phyloP scores from a whole-genome alignment of 164 flowering plant genomes.

The Saururus chinensis region DNA sequence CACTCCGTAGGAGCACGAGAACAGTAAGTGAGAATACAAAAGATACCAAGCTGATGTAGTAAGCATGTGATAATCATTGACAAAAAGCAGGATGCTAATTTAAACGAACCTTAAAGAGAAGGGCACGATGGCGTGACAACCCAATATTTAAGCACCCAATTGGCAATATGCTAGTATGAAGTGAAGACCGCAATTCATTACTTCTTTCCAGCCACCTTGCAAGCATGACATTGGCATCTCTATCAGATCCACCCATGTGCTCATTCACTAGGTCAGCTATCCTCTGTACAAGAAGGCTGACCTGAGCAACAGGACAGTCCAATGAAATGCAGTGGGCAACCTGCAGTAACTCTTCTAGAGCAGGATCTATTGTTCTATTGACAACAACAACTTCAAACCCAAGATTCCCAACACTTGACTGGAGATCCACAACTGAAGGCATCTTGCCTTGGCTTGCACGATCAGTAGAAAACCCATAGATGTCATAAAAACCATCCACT shows the following conservation, averaged over 20 bases:
- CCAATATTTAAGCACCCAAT: slow-evolving; percentile 84
- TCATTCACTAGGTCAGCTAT: slow-evolving; percentile 87
- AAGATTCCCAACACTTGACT: slow-evolving; percentile 44
- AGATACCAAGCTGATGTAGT: neutral
- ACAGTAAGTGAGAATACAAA: neutral
- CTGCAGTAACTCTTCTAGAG: slow-evolving; percentile 76
- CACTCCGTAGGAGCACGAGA: slow-evolving; percentile 8
- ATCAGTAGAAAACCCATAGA: slow-evolving; percentile 50
- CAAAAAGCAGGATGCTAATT: neutral
- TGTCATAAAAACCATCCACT: slow-evolving; percentile 91
- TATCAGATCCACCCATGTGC: slow-evolving; percentile 96
- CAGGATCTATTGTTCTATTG: slow-evolving; percentile 66
- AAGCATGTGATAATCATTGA: neutral
- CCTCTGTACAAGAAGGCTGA: slow-evolving; percentile 54
- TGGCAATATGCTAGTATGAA: slow-evolving; percentile 75
- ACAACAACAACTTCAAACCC: slow-evolving; percentile 78
- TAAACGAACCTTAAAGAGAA: slow-evolving; percentile 83
- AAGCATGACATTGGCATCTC: slow-evolving; percentile 69
- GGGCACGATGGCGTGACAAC: slow-evolving; percentile 85
- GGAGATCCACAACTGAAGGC: slow-evolving; percentile 81
- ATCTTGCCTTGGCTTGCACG: slow-evolving; percentile 57
- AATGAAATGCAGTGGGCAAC: slow-evolving; percentile 75
- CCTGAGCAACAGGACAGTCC: slow-evolving; percentile 50
- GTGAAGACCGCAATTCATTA: slow-evolving; percentile 64
- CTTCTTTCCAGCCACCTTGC: slow-evolving; percentile 84